A percentile compares a stretch with the other conserved stretches of the same genome.
Conservation (phyloP, 2,329 filamentous ascomycete species). For the Bipolaris oryzae region DNA sequence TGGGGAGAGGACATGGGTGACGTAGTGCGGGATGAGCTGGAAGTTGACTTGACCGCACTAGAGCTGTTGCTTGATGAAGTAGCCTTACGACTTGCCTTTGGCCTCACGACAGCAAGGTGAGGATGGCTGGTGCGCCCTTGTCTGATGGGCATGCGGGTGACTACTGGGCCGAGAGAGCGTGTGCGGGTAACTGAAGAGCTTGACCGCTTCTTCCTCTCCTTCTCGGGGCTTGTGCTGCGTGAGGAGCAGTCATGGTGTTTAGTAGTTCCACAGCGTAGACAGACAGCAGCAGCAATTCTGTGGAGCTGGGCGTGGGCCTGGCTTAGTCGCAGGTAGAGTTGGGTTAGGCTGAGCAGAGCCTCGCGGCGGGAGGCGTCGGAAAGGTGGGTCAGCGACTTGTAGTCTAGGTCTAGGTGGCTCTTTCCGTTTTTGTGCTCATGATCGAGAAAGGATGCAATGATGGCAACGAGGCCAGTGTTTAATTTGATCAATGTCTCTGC, state of each 20-base stretch:
- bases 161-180: conserved; percentile 32
- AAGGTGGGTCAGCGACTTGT: conserved; percentile 52
- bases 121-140: conserved; percentile 36
- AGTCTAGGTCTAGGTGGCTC: conserved; percentile 48
- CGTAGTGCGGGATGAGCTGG: conserved; percentile 26
- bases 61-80: conserved; percentile 32
- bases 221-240: conserved; percentile 22
- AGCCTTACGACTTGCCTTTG: conserved; percentile 37
- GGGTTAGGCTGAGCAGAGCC: conserved; percentile 50
- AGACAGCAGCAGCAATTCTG: conserved; percentile 24
- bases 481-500: conserved; percentile 54
- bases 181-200: conserved; percentile 22
- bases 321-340: conserved; percentile 49
- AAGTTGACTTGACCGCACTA: conserved; percentile 26
- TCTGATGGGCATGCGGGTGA: conserved; percentile 41
- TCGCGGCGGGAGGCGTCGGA: conserved; percentile 55
- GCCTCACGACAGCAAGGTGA: conserved; percentile 47
- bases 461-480: conserved; percentile 55
- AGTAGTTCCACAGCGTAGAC: conserved; percentile 31
- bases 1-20: conserved; percentile 35
- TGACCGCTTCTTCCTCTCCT: conserved; percentile 34
- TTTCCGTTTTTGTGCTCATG: conserved; percentile 43
- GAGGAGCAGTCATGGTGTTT: conserved; percentile 33
- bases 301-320: conserved; percentile 45
- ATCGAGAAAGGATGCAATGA: conserved; percentile 53